phyloP scores from a whole-genome alignment of 768 basidiomycete genomes.

The Pisolithus albus region DNA sequence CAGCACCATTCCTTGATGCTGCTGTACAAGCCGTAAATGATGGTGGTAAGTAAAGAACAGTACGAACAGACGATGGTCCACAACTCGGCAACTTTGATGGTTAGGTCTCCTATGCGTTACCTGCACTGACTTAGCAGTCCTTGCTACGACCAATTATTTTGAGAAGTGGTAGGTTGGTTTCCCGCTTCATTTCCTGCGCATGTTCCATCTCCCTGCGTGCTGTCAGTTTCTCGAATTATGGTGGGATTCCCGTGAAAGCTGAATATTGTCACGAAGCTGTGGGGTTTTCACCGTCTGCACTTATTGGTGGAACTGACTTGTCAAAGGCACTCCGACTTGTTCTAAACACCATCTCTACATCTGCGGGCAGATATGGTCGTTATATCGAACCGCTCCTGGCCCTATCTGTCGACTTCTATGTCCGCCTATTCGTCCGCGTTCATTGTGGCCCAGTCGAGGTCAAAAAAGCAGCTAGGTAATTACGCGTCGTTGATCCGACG shows the following conservation, averaged over 20 bases:
- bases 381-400: slow-evolving; percentile 85
- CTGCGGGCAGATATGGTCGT: slow-evolving; percentile 88
- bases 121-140: slow-evolving; percentile 91
- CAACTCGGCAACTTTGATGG: slow-evolving; percentile 1
- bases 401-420: slow-evolving; percentile 95
- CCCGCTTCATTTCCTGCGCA: neutral
- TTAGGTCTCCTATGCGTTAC: slow-evolving; percentile 89
- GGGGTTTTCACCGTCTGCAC: slow-evolving; percentile 21
- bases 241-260: slow-evolving; percentile 82
- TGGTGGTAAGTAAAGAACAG: slow-evolving; percentile 55
- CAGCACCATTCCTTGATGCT: slow-evolving; percentile 92
- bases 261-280: slow-evolving; percentile 95
- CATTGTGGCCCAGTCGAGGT: slow-evolving; percentile 71
- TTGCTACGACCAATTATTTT: slow-evolving; percentile 89
- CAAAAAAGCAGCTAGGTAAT: slow-evolving; percentile 73
- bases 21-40: slow-evolving; percentile 86
- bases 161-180: slow-evolving; percentile 75
- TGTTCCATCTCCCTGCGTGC: neutral
- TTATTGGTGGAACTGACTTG: neutral
- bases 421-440: slow-evolving; percentile 83
- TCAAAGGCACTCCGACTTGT: slow-evolving; percentile 81
- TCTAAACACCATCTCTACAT: slow-evolving; percentile 76
- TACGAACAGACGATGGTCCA: neutral
- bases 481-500: slow-evolving; percentile 17
- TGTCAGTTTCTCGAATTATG: slow-evolving; percentile 87